A percentile compares a stretch with the other conserved stretches of the same genome.
Conservation (phyloP, 2,329 filamentous ascomycete genomes). For the Plenodomus lindquistii region DNA sequence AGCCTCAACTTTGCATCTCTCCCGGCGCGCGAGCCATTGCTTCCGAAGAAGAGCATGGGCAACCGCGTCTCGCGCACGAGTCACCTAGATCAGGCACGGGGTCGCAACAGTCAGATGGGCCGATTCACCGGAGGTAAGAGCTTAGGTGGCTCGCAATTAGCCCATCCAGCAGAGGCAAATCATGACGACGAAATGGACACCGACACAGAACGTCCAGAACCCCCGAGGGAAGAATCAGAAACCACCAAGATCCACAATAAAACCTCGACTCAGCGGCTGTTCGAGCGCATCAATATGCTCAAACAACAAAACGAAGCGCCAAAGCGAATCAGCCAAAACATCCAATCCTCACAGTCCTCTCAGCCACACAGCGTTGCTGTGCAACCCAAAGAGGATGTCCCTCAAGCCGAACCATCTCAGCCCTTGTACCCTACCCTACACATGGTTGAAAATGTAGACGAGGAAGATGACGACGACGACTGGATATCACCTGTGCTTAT, state of each 20-base stretch:
- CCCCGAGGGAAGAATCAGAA: slow-evolving; percentile 53
- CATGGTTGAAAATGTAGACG: slow-evolving; percentile 17
- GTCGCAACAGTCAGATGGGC: slow-evolving; percentile 73
- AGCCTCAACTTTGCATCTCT: slow-evolving; percentile 93
- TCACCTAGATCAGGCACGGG: slow-evolving; percentile 67
- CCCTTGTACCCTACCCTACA: slow-evolving; percentile 48
- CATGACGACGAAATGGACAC: slow-evolving; percentile 61
- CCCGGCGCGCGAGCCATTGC: slow-evolving; percentile 85
- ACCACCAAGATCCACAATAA: slow-evolving; percentile 71
- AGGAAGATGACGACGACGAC: slow-evolving; percentile 55
- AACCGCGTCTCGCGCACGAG: slow-evolving; percentile 74
- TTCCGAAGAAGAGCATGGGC: slow-evolving; percentile 80
- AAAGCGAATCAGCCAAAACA: slow-evolving; percentile 44
- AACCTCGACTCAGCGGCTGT: slow-evolving; percentile 88
- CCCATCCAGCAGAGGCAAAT: slow-evolving; percentile 36
- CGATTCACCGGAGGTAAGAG: slow-evolving; percentile 72
- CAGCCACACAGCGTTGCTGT: slow-evolving; percentile 37
- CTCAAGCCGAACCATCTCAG: slow-evolving; percentile 33
- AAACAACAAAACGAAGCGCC: slow-evolving; percentile 52
- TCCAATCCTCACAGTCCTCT: slow-evolving; percentile 34
- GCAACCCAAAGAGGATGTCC: slow-evolving; percentile 43
- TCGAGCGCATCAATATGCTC: slow-evolving; percentile 87
- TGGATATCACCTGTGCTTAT: slow-evolving; percentile 59
- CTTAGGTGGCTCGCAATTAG: slow-evolving; percentile 55
- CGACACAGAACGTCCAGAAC: slow-evolving; percentile 46